A percentile compares a stretch with the other conserved stretches of the same genome.
These are phyloP conservation scores for Solanum chacoense DNA, from an alignment of 305 asterid species.

Conservation along the genomic window DNA sequence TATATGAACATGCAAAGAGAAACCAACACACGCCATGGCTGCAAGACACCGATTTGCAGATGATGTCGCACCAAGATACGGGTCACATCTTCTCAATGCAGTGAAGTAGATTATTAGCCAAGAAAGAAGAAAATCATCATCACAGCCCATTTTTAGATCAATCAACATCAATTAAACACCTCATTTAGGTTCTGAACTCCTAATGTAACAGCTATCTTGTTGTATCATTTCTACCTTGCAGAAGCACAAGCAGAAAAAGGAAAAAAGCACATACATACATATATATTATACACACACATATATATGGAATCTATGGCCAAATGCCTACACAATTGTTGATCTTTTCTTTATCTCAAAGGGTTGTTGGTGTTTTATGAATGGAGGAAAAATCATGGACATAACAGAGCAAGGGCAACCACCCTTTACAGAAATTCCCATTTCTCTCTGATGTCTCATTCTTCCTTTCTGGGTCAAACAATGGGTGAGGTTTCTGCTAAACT, in stretches of 20 bases:
- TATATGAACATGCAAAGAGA: conserved; percentile 10
- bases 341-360: neutral
- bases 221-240: neutral
- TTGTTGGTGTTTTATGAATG: neutral
- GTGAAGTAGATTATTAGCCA: neutral
- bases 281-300: neutral
- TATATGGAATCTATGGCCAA: neutral
- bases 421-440: neutral
- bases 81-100: neutral
- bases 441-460: neutral
- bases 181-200: neutral
- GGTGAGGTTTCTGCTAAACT: neutral
- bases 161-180: neutral
- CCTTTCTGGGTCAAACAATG: neutral
- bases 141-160: neutral
- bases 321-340: neutral
- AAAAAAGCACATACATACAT: neutral
- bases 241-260: neutral
- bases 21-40: conserved; percentile 26
- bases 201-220: neutral
- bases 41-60: conserved; percentile 9
- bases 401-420: neutral
- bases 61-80: conserved; percentile 7
- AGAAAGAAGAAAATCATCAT: neutral
- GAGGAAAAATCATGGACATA: neutral